Base-by-base conservation (phyloP, 352 stramenopile species). In the Blastocystis sp. region DNA sequence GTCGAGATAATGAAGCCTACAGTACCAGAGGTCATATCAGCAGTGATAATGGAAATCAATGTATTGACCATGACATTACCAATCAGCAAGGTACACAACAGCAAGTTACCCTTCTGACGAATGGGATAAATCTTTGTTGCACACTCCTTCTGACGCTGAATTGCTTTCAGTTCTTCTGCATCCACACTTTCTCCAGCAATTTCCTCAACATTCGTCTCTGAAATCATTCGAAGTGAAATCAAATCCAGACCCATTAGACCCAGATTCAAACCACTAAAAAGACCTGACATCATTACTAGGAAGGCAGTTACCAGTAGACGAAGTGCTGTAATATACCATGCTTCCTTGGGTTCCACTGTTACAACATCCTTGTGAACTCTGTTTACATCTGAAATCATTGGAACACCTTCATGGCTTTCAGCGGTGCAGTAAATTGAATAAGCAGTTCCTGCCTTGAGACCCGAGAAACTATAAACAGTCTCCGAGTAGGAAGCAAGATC, bases 31-130 rank as follows among this genome's bases (percentile, higher is more conserved):
- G 89, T 90, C 39, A 92, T 90, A 58, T 96, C 93, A 7, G 94
- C 94, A 90, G 98, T 93, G 0, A 98, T 90, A 90, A 99, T 99
- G 3, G 96, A 98, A 2, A 99, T 89, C 54, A 97, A 56, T 49
- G 94, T 94, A 89, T 98, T 99, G 11, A 98, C 95, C 1, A 92
- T 92, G 0, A 98, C 94, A 88, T 98, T 99, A 66, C 95, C 96
- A 12, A 98, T 89, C 19, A 99, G 91, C 46, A 99, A 90, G 21
- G 96, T 98, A 88, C 95, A 98, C 43, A 99, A 92, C 56, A 99
- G 90, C 27, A 97, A 90, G 90, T 99, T 98, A 46, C 96, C 96
- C 87, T 97, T 91, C 81, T 93, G 90, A 14, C 96, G 93, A 58
- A 99, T 89, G 4, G 94, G 93, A 32, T 93, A 90, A 32, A 97